Conservation (phyloP, 768 basidiomycete genomes). For the Pleurotus eryngii region DNA sequence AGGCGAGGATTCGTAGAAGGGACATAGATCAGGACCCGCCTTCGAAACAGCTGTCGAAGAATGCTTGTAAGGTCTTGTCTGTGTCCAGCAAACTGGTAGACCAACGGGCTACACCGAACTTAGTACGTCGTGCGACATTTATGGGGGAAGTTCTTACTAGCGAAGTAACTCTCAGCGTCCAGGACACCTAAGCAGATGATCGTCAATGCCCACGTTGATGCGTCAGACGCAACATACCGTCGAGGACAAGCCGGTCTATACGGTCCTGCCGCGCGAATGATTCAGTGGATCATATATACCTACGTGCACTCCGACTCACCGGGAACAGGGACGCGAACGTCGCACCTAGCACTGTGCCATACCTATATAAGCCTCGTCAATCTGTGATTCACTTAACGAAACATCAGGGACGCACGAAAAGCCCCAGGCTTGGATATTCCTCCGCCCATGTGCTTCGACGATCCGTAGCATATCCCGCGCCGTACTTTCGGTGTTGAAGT, state of each 20-base stretch:
- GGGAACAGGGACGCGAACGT: conserved; percentile 34
- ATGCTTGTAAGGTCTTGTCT: conserved; percentile 16
- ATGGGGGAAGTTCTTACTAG: conserved; percentile 9
- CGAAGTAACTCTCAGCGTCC: conserved; percentile 23
- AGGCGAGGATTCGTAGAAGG: conserved; percentile 18
- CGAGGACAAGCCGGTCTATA: conserved; percentile 28
- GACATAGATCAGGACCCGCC: conserved; percentile 18
- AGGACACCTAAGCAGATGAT: conserved; percentile 13
- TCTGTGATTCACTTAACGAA: not conserved
- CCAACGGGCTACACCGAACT: not conserved
- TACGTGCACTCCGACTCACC: conserved; percentile 10
- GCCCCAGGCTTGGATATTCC: conserved; percentile 30
- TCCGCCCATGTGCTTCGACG: conserved; percentile 24
- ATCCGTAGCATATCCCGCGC: conserved; percentile 38
- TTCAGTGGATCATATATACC: not conserved
- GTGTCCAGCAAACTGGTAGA: conserved; percentile 10
- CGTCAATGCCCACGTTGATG: not conserved
- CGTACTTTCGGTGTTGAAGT: conserved; percentile 35
- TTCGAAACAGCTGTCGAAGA: conserved; percentile 17
- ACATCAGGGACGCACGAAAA: conserved; percentile 17
- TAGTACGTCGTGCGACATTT: not conserved
- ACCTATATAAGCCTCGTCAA: conserved; percentile 15
- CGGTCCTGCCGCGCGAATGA: conserved; percentile 18
- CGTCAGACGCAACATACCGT: conserved; percentile 17
- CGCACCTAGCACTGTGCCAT: conserved; percentile 23